Base-by-base conservation (phyloP, 225 moss, liverwort and hornwort genomes). In the Anthoceros angustus region DNA sequence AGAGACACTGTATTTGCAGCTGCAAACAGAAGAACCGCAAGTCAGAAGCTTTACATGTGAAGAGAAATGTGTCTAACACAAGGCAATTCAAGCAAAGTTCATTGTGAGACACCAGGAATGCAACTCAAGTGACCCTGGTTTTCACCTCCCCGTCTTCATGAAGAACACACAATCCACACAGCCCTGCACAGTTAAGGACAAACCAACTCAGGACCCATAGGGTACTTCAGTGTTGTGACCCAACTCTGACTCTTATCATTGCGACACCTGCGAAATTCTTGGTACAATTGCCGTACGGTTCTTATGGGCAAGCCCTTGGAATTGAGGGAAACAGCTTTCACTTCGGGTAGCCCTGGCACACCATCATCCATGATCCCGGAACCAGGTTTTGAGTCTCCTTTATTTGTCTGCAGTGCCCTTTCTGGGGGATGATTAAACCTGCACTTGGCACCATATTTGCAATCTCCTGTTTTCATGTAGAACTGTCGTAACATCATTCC, bases 341-440 rank as follows among this genome's bases (percentile, higher is more conserved):
- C 23, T 7, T 55, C 55, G 6, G 55, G 14, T 55, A 55, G 7
- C 7, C 55, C 55, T 55, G 55, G 55, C 14, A 55, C 55, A 7
- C 55, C 55, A 5, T 55, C 55, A 15, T 39, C 64, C 55, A 5
- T 60, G 21, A 4, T 21, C 21, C 18, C 18, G 16, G 42, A 70
- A 45, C 49, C 66, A 64, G 48, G 42, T 69, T 69, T 48, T 64
- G 25, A n/a, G 81, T 25, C 62, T 76, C 72, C 26, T 82, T 77
- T 38, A 79, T 74, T 0, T 3, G 21, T 14, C 42, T 67, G 69
- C 67, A 46, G 55, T 72, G 7, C 63, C 67, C 92, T 98, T 0
- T 91, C 95, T 69, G 77, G 81, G 63, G 98, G 92, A 49, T 98
- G 98, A 66, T 98, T 92, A 68, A 92, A 98, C 72, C 85, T 89